These are phyloP conservation scores for Mycena maculata DNA, from an alignment of 768 basidiomycete genomes.

Conservation along the genomic window DNA sequence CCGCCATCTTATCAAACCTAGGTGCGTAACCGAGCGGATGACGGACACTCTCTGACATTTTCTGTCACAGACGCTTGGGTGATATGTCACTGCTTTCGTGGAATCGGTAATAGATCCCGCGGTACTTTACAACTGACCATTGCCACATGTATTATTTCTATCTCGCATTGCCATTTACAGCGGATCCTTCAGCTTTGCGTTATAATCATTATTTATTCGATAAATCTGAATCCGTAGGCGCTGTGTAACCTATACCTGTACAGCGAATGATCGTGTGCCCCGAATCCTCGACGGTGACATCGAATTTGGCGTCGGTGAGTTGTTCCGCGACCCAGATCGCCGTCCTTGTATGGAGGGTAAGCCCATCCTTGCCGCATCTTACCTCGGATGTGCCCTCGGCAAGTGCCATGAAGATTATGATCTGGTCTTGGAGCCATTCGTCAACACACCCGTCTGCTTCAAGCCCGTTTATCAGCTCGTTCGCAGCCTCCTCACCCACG, in stretches of 20 bases:
- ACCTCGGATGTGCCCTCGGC: constrained; percentile 73
- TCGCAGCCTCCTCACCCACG: constrained; percentile 72
- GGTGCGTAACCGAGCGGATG: constrained; percentile 57
- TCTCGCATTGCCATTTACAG: constrained; percentile 12
- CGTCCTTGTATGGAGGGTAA: constrained; percentile 75
- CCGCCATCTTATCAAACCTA: constrained; percentile 92
- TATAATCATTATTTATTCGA: constrained; percentile 34
- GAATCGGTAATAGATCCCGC: constrained; percentile 63
- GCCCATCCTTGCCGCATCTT: constrained; percentile 62
- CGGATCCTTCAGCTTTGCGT: constrained; percentile 18
- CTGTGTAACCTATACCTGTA: constrained; percentile 70
- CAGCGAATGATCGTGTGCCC: constrained; percentile 65
- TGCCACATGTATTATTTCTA: constrained; percentile 35
- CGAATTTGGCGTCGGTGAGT: constrained; percentile 75
- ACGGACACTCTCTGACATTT: constrained; percentile 26
- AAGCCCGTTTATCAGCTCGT: constrained; percentile 67
- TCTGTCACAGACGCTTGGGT: constrained; percentile 72
- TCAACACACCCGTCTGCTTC: constrained; percentile 79
- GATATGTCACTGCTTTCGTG: constrained; percentile 91
- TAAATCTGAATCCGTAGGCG: constrained; percentile 38
- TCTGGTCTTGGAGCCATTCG: constrained; percentile 79
- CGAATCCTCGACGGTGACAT: constrained; percentile 55
- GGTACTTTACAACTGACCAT: constrained; percentile 18
- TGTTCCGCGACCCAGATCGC: constrained; percentile 81
- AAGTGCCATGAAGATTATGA: constrained; percentile 81